Base-by-base conservation (phyloP, 805 yeast genomes). In the Maudiozyma serrabonitensis region DNA sequence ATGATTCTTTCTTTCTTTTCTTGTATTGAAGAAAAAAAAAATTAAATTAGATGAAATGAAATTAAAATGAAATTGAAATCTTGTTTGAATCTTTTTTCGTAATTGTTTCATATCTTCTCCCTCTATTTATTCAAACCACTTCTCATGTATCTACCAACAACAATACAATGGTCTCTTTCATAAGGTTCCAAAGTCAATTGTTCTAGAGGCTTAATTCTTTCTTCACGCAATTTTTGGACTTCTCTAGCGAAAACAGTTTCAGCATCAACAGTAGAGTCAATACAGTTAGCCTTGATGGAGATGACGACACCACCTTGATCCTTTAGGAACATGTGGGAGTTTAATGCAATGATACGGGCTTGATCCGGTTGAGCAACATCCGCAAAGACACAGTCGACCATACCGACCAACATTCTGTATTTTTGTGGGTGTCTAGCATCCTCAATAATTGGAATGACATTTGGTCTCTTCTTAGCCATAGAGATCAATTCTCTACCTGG, bases 321-420 rank as follows among this genome's bases (percentile, higher is more conserved):
- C 74, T 93, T 93, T 70, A 93, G 80, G 85, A 93, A 93, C 80
- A 91, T 78, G 74, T 93, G 99, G 51, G 98, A 84, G 81, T 93
- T 93, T 70, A 93, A 82, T 48, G 98, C 99, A 71, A 93, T 91
- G 69, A 93, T 93, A 85, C 99, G 95, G 62, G 99, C 99, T 78
- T 93, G 99, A 76, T 93, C 99, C 42, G 99, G 99, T 78, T 93
- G 99, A 59, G 99, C 99, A 70, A 93, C 99, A 79, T 93, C 99
- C 55, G 99, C 99, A 68, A 93, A 93, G 54, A 93, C 98, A 69
- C 82, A 87, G 73, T 93, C 99, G 58, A 93, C 99, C 99, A 93
- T 93, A 66, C 97, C 95, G 56, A 93, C 78, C 64, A 93, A 80
- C 99, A 93, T 93, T 79, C 99, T 84, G 84, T 93, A 93, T 75